These are phyloP conservation scores for Colletotrichum chlorophyti DNA, from an alignment of 2,329 filamentous ascomycete species.

Conservation along the genomic window DNA sequence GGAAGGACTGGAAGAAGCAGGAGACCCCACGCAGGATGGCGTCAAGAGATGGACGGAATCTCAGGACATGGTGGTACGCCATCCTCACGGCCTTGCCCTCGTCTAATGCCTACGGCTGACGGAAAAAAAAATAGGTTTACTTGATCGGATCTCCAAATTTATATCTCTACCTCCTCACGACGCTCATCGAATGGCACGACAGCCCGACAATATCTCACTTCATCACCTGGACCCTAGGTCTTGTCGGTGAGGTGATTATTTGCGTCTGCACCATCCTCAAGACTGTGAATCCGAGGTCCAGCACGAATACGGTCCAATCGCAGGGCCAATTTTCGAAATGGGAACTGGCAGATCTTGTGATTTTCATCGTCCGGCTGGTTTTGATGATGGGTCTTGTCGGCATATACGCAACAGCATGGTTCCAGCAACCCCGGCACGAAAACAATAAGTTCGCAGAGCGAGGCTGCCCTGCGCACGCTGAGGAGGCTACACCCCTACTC, in stretches of 20 bases:
- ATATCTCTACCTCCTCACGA: conserved; percentile 85
- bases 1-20: conserved; percentile 14
- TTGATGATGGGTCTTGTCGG: conserved; percentile 67
- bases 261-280: conserved; percentile 72
- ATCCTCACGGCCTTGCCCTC: conserved; percentile 5
- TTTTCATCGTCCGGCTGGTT: conserved; percentile 73
- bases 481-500: conserved; percentile 71
- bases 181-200: conserved; percentile 82
- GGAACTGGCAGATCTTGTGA: conserved; percentile 69
- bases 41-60: conserved; percentile 17
- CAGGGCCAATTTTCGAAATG: conserved; percentile 43
- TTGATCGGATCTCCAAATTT: conserved; percentile 85
- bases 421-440: conserved; percentile 48
- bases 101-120: conserved; percentile 21
- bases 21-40: background rate
- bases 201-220: conserved; percentile 84
- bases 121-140: conserved; percentile 72
- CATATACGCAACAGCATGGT: conserved; percentile 50
- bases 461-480: conserved; percentile 37
- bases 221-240: conserved; percentile 76
- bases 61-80: conserved; percentile 22
- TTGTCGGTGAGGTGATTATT: conserved; percentile 77
- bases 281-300: conserved; percentile 51
- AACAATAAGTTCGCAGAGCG: conserved; percentile 46
- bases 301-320: background rate